These are phyloP conservation scores for Blastomyces emzantsi DNA, from an alignment of 2,329 filamentous ascomycete species.

Conservation along the genomic window DNA sequence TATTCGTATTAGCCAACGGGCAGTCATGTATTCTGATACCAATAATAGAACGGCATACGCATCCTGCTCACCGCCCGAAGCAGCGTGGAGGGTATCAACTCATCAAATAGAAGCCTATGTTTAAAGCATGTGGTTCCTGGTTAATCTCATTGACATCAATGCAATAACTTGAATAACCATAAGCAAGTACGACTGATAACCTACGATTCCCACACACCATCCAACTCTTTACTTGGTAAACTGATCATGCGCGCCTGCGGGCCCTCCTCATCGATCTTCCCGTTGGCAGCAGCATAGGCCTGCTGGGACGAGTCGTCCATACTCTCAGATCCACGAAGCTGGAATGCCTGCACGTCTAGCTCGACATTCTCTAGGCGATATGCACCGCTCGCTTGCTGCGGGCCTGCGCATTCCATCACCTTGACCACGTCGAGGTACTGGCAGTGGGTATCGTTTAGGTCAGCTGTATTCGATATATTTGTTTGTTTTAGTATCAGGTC, in stretches of 20 bases:
- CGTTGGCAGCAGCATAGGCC: conserved; percentile 14
- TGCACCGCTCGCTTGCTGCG: conserved; percentile 19
- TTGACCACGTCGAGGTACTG: conserved; percentile 28
- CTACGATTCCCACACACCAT: conserved; percentile 39
- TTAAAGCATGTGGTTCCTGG: background rate
- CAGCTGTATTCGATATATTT: conserved; percentile 20
- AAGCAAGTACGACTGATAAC: conserved; percentile 9
- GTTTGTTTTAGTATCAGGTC: background rate
- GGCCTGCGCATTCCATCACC: conserved; percentile 33
- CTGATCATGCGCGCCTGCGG: conserved; percentile 27
- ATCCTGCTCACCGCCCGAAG: conserved; percentile 35
- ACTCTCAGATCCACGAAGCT: conserved; percentile 20
- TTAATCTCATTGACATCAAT: background rate
- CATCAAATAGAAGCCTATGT: conserved; percentile 35
- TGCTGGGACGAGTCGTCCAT: conserved; percentile 18
- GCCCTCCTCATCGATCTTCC: conserved; percentile 19
- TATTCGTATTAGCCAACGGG: conserved; percentile 11
- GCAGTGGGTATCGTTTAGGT: conserved; percentile 17
- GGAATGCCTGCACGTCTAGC: conserved; percentile 38
- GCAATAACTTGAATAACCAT: background rate
- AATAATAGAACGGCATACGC: conserved; percentile 19
- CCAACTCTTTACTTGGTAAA: conserved; percentile 33
- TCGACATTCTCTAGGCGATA: conserved; percentile 27
- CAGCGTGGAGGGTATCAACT: conserved; percentile 34
- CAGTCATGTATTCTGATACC: background rate